A percentile compares a stretch with the other conserved stretches of the same genome.
phyloP scores from a whole-genome alignment of 768 basidiomycete species.

The Mycena pura region DNA sequence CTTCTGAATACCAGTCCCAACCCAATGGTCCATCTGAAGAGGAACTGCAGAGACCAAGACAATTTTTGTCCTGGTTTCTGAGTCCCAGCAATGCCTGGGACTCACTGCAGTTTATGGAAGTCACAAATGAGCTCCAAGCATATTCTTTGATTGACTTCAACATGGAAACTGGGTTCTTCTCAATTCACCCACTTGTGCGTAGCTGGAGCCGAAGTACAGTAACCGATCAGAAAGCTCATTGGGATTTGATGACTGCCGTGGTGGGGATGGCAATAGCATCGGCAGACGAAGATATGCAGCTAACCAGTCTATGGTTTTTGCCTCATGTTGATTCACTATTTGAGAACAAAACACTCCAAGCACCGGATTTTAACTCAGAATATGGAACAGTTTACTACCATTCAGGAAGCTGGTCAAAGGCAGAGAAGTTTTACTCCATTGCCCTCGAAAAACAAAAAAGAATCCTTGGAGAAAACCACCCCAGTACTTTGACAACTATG shows the following conservation, averaged over 20 bases:
- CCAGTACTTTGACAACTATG: too few relatives aligned
- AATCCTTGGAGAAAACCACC: too few relatives aligned
- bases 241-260: not conserved
- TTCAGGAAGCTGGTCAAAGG: not conserved
- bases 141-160: constrained; percentile 2
- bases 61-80: constrained; percentile 4
- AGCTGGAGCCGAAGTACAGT: not conserved
- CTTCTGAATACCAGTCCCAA: not conserved
- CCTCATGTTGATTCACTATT: not conserved
- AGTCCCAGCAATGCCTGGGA: not conserved
- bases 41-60: not conserved
- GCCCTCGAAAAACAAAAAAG: not conserved
- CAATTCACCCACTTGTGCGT: constrained; percentile 7
- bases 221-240: not conserved
- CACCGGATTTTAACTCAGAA: not conserved
- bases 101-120: not conserved
- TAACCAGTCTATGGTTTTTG: not conserved
- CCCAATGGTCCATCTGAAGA: not conserved
- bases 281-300: not conserved
- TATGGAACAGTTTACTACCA: not conserved
- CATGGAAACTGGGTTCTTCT: not conserved
- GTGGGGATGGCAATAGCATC: not conserved
- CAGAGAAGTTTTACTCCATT: not conserved
- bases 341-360: not conserved
- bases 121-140: not conserved